Percentiles rank a stretch among this genome's conserved stretches.
phyloP scores from a whole-genome alignment of 2,329 filamentous ascomycete genomes.

The Passalora sequoiae region DNA sequence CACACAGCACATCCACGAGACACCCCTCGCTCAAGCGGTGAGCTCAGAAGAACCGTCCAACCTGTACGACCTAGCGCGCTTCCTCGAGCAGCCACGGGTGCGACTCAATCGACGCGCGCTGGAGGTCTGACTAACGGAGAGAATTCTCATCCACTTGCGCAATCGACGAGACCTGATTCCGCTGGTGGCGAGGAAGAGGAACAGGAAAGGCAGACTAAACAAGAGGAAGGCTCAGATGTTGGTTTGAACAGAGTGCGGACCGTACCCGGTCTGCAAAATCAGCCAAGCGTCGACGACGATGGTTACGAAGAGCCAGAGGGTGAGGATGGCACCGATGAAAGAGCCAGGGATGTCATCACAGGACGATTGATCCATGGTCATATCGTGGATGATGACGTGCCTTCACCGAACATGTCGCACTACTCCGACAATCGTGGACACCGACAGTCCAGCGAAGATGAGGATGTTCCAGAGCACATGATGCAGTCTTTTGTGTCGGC shows the following conservation, averaged over 20 bases:
- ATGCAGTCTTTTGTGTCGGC: conserved; percentile 74
- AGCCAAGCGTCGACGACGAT: conserved; percentile 24
- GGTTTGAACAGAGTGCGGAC: conserved; percentile 24
- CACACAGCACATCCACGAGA: conserved; percentile 23
- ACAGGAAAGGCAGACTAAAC: conserved; percentile 3
- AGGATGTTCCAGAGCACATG: conserved; percentile 73
- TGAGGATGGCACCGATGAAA: conserved; percentile 41
- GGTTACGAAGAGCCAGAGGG: conserved; percentile 32
- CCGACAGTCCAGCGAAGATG: conserved; percentile 42
- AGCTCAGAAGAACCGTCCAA: conserved; percentile 6
- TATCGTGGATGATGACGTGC: conserved; percentile 79
- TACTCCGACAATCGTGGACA: conserved; percentile 51
- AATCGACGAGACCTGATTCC: conserved; percentile 31
- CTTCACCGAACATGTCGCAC: conserved; percentile 64
- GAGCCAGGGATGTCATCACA: conserved; percentile 83
- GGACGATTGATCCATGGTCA: conserved; percentile 89
- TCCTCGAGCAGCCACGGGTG: conserved; percentile 20
- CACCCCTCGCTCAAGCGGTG: conserved; percentile 15
- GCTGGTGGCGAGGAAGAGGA: conserved; percentile 15
- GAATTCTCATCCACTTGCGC: conserved; percentile 30
- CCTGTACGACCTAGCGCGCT: conserved; percentile 6
- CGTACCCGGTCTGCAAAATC: conserved; percentile 24
- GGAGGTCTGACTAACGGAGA: conserved; percentile 26
- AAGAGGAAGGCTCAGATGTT: conserved; percentile 2
- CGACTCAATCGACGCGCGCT: conserved; percentile 16